Evolutionary conservation across 495 filamentous ascomycete species (phyloP).

Genomic region (Penicillium atrosanguineum): DNA sequence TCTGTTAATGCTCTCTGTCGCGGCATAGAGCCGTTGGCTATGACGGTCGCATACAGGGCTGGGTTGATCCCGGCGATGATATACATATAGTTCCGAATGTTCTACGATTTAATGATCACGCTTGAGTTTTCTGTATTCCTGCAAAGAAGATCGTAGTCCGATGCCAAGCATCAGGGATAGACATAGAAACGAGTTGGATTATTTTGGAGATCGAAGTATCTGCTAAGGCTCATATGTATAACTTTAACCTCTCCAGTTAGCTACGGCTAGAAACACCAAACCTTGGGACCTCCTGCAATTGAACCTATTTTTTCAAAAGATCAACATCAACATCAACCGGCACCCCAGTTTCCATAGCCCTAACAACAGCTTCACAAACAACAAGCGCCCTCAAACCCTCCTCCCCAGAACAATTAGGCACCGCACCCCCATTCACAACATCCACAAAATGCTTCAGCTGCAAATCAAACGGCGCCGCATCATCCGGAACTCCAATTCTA

Average conservation of each 20-base stretch:
- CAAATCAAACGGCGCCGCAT: constrained; percentile 49
- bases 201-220: not conserved
- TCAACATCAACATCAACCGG: constrained; percentile 34
- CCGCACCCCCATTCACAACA: constrained; percentile 43
- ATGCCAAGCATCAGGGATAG: not conserved
- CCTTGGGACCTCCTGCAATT: not conserved
- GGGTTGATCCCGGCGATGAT: not conserved
- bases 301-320: constrained; percentile 7
- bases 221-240: no score
- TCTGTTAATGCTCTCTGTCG: not conserved
- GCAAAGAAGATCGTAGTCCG: not conserved
- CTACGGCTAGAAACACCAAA: no score
- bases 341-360: constrained; percentile 36
- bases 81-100: not conserved
- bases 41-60: not conserved
- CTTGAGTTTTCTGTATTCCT: no score
- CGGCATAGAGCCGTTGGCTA: not conserved
- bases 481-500: constrained; percentile 34
- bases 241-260: no score
- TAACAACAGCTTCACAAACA: constrained; percentile 43
- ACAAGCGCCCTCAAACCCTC: constrained; percentile 43
- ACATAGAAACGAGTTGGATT: not conserved
- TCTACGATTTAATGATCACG: not conserved
- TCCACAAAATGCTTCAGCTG: constrained; percentile 57
- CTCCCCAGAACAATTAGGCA: constrained; percentile 46